Evolutionary conservation across 768 basidiomycete genomes (phyloP).

Genomic region (Mycena galopus): DNA sequence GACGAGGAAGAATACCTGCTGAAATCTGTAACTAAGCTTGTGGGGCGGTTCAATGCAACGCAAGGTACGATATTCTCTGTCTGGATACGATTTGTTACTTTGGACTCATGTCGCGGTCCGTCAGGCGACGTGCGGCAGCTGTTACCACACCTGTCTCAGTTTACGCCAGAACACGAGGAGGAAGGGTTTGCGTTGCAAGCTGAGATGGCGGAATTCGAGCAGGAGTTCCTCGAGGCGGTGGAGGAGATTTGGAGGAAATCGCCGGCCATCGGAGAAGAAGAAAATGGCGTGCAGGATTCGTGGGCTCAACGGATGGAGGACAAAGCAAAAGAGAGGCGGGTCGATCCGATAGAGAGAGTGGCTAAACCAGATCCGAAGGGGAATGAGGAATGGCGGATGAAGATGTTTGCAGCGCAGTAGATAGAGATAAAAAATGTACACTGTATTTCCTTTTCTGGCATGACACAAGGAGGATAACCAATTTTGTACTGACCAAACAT

Average conservation of each 20-base stretch:
- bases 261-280: slow-evolving; percentile 50
- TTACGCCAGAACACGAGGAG: slow-evolving; percentile 74
- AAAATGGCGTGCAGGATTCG: slow-evolving; percentile 50
- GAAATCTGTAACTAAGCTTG: slow-evolving; percentile 83
- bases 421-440: not conserved
- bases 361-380: slow-evolving; percentile 61
- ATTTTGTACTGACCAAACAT: too few species aligned
- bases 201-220: slow-evolving; percentile 68
- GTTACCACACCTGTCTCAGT: slow-evolving; percentile 82
- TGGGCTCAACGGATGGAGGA: slow-evolving; percentile 71
- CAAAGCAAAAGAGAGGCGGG: slow-evolving; percentile 58
- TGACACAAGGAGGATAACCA: too few species aligned
- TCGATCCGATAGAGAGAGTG: slow-evolving; percentile 67
- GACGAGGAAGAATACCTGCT: slow-evolving; percentile 97
- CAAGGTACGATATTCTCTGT: slow-evolving; percentile 66
- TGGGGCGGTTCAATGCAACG: slow-evolving; percentile 67
- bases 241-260: slow-evolving; percentile 76
- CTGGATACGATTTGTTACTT: too few species aligned
- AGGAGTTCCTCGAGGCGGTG: slow-evolving; percentile 66
- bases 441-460: not conserved
- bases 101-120: not conserved
- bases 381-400: slow-evolving; percentile 58
- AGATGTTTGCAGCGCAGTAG: slow-evolving; percentile 51
- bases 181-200: slow-evolving; percentile 77
- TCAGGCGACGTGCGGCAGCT: slow-evolving; percentile 77